Evolutionary conservation across 148 eudicot genomes (phyloP), one percentile per base, ranked within the genome.

Genomic region (Fagopyrum esculentum): DNA sequence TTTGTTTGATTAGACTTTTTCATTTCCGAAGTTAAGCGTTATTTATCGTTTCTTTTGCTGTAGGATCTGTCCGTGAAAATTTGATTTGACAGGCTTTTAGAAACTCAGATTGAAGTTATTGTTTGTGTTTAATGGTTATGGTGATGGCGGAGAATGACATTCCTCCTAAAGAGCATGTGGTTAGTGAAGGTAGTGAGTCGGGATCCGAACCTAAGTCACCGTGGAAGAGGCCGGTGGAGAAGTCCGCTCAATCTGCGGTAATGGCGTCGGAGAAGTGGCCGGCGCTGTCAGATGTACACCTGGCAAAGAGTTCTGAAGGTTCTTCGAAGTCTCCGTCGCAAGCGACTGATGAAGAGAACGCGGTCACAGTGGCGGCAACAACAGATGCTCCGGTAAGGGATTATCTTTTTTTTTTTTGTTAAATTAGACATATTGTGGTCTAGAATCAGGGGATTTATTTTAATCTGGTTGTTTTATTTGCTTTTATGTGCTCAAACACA

Each of bases 181-280:
- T 69, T 7, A 76, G 52, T 71, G 50, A 73, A 44, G 79, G 74
- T 15, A 30, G 52, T 19, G 74, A 26, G 35, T 71, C 74, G 4
- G 55, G 51, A 3, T 71, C 74, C 30, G 74, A 51, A 1, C 83
- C 83, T 22, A 87, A 82, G 74, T 86, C 89, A 6, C 89, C 89
- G 2, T 84, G 87, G 89, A 86, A 86, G 80, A 82, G 80, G 45
- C 74, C 77, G 35, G 26, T 55, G 17, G 43, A 73, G 5, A 29
- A 66, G 51, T 30, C 63, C 10, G 75, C 45, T 46, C 74, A 73
- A 70, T 75, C 86, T 19, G 78, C 76, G 46, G 56, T 72, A 10
- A 45, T 73, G 73, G 80, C 47, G 4, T 73, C 87, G 3, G 86
- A 80, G 51, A 81, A 83, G 2, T 87, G 88, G 90, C 90, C 90